Base-by-base conservation (phyloP, 176 grass and related monocot species). In the Saccharum spontaneum region DNA sequence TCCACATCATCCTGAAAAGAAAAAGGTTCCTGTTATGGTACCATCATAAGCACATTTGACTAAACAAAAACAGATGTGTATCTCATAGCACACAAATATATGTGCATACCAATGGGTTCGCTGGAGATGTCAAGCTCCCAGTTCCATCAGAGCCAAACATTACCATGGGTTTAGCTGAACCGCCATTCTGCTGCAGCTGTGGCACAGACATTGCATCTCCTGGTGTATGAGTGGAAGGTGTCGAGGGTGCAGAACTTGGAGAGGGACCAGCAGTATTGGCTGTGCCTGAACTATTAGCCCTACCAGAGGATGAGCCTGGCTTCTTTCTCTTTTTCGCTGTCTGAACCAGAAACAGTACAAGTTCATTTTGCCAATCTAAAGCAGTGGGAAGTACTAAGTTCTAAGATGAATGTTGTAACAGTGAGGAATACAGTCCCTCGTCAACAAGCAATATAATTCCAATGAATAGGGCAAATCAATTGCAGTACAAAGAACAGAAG, bases 171-270 rank as follows among this genome's bases (percentile, higher is more conserved):
- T 99, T 98, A 77, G 87, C 83, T 64, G 87, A 93, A 55, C 87
- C 86, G 57, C 97, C 88, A 88, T 90, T 94, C 68, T 96, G 97
- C 73, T 90, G 93, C 62, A 92, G 82, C 49, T 94, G 97, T 38
- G 90, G 90, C 79, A 94, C 88, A 82, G 97, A 96, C 78, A 97
- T 91, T 22, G 88, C 86, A 82, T 99, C 97, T 84, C 97, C 90
- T 73, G 94, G 94, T 60, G 97, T 99, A 86, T 99, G 97, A 57
- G 94, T 99, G 24, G 97, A 99, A 41, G 97, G 97, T 30, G 97
- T 99, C 2, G 97, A 99, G 8, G 97, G 97, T 48, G 92, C 94
- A 82, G 97, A 99, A 86, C 97, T 88, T 78, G 94, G 97, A 93
- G 97, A 99, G 5, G 97, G 97, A 1, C 97, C 97, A 76, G 94